A percentile compares a stretch with the other conserved stretches of the same genome.
Evolutionary conservation across 2,329 filamentous ascomycete genomes (phyloP).

Genomic region (Pseudogymnoascus sp.): DNA sequence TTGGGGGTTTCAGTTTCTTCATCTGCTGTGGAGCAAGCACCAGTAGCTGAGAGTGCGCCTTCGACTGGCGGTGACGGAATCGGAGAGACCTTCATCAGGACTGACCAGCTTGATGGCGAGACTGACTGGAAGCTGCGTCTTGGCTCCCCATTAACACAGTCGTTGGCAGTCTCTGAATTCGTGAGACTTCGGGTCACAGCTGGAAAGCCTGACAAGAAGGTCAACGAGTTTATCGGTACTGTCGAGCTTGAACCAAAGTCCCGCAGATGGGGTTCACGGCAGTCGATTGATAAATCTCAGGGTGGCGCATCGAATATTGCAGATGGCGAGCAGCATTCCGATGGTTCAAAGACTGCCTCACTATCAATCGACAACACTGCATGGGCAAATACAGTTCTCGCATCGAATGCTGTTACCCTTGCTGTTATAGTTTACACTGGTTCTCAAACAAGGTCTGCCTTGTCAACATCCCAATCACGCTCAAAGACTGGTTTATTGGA

Average conservation of each 20-base stretch:
- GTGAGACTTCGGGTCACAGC: slow-evolving; percentile 64
- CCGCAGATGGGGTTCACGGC: slow-evolving; percentile 33
- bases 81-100: slow-evolving; percentile 93
- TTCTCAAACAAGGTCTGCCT: slow-evolving; percentile 82
- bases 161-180: slow-evolving; percentile 65
- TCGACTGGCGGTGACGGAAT: slow-evolving; percentile 26
- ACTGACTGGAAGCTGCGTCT: slow-evolving; percentile 97
- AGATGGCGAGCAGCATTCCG: slow-evolving; percentile 15
- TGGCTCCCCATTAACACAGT: slow-evolving; percentile 78
- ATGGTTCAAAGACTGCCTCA: slow-evolving; percentile 51
- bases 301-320: slow-evolving; percentile 24
- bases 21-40: slow-evolving; percentile 21
- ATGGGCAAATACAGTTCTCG: slow-evolving; percentile 96
- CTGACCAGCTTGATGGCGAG: slow-evolving; percentile 94
- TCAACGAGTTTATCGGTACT: slow-evolving; percentile 92
- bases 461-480: slow-evolving; percentile 84
- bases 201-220: slow-evolving; percentile 84
- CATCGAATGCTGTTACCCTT: slow-evolving; percentile 80
- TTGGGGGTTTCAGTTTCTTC: slow-evolving; percentile 27
- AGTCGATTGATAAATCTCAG: slow-evolving; percentile 31
- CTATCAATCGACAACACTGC: slow-evolving; percentile 95
- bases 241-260: slow-evolving; percentile 61
- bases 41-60: slow-evolving; percentile 19
- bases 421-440: slow-evolving; percentile 93
- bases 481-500: slow-evolving; percentile 93